These are phyloP conservation scores for Xylaria sp. DNA, from an alignment of 2,329 filamentous ascomycete species.

Conservation along the genomic window DNA sequence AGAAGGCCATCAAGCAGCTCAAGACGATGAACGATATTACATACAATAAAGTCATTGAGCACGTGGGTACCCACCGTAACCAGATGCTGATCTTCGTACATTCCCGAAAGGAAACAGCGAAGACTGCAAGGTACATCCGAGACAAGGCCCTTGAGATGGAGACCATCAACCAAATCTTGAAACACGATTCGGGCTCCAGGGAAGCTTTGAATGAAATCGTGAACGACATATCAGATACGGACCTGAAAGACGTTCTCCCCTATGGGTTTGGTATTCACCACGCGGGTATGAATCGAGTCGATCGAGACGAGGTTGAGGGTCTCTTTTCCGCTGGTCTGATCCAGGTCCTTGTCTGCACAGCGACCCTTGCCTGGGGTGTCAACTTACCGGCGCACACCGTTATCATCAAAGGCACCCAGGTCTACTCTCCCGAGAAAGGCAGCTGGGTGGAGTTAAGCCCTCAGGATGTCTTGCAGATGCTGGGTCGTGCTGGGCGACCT, in stretches of 20 bases:
- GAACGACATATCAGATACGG: constrained; percentile 78
- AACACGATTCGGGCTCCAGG: constrained; percentile 87
- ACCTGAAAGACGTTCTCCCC: constrained; percentile 90
- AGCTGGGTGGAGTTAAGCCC: constrained; percentile 98
- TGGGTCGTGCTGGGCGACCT: constrained; percentile 92
- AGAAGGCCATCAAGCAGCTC: constrained; percentile 97
- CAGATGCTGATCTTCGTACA: constrained; percentile 99
- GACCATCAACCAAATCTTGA: constrained; percentile 93
- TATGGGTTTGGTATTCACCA: constrained; percentile 99
- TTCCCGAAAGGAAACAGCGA: constrained; percentile 96
- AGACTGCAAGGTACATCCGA: constrained; percentile 93
- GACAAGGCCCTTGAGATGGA: constrained; percentile 98
- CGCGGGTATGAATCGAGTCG: constrained; percentile 93
- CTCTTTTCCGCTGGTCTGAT: constrained; percentile 89
- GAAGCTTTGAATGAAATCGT: constrained; percentile 87
- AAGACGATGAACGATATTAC: constrained; percentile 99
- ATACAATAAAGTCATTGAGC: constrained; percentile 95
- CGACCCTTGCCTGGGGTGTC: constrained; percentile 98
- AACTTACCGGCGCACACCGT: constrained; percentile 97
- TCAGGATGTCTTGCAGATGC: constrained; percentile 97
- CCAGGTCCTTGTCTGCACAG: constrained; percentile 94
- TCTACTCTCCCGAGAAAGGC: constrained; percentile 98
- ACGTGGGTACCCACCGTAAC: constrained; percentile 88
- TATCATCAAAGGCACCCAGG: constrained; percentile 97
- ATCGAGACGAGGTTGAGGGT: constrained; percentile 93